Evolutionary conservation across 306 rosid species (phyloP), one percentile per base, ranked within the genome.

Genomic region (Purshia tridentata): DNA sequence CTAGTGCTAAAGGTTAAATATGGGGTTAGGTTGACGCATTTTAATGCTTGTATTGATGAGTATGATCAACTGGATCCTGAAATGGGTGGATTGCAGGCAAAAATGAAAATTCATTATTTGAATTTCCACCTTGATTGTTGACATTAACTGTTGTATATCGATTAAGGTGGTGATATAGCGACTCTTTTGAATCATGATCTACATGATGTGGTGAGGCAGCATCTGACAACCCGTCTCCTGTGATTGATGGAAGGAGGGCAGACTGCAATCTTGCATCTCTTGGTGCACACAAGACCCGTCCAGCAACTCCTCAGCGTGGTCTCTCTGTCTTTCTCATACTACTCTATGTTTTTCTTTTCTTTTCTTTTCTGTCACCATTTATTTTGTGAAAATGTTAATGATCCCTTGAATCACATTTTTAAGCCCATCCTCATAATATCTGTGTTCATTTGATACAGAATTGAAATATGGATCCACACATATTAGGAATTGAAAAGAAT

Each of bases 211-310:
- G 76, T 83, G 97, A 83, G 75, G 77, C 99, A 79, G 98, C 98
- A 10, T 93, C 96, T 81, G 92, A 84, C 77, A 93, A 93, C 20
- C 97, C 98, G 29, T 91, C 98, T 58, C 98, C 97, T 13, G 92
- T 93, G 53, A 93, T 93, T 74, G 98, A 93, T 79, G 98, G 98
- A 6, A 86, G 98, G 57, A 91, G 96, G 78, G 97, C 98, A 69
- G 91, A 93, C 67, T 93, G 97, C 86, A 93, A 93, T 73, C 90
- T 93, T 72, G 98, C 98, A 6, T 89, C 97, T 79, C 92, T 91
- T 82, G 98, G 97, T 73, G 97, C 97, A 15, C 84, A 85, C 59
- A 93, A 93, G 73, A 81, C 88, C 63, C 79, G 80, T 39, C 87
- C 92, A 76, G 79, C 80, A 66, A 61, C 90, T 76, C 85, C 85